Evolutionary conservation across 768 basidiomycete genomes (phyloP), one percentile per base, ranked within the genome.

Genomic region (Panaeolus cyanescens): DNA sequence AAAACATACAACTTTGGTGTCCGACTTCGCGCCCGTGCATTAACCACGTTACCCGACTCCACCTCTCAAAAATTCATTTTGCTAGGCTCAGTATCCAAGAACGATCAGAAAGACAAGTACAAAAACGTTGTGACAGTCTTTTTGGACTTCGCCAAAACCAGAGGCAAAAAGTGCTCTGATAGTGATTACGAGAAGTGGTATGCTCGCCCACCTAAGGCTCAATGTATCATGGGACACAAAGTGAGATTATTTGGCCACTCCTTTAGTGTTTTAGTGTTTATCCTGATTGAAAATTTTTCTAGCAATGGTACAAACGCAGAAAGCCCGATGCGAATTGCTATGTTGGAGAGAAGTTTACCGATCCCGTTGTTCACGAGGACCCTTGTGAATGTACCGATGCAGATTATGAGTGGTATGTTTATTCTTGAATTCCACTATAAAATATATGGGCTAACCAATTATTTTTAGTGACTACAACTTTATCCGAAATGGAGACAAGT

Each of bases 31-130:
- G 88, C 93, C 0, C 82, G 86, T 7, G 86, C 86, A 0, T 78
- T 99, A n/a, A 88, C 91, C 39, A 97, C 95, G 3, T 84, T 98
- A 5, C 93, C 94, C 0, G 97, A 99, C 66, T 94, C 94, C 12
- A 98, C 97, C 0, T 96, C 94, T 0, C 96, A 97, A 71, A 98
- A 96, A 74, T 98, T 99, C 79, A 70, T 99, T 8, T 80, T 99
- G 7, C 81, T 97, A 25, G 97, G 91, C 4, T 88, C 90, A 61
- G 80, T 95, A 12, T 77, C 85, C 2, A 84, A 88, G 20, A 74
- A 80, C 12, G 87, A 92, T 56, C 79, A 85, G 66, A 77, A 72
- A 30, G 70, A 74, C n/a, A 76, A 75, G 0, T 70, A 80, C 1
- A 88, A 88, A 9, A 82, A 85, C 0, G 88, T 90, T 62, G 93